Base-by-base conservation (phyloP, 441 rosid species). In the Adansonia rubrostipa region DNA sequence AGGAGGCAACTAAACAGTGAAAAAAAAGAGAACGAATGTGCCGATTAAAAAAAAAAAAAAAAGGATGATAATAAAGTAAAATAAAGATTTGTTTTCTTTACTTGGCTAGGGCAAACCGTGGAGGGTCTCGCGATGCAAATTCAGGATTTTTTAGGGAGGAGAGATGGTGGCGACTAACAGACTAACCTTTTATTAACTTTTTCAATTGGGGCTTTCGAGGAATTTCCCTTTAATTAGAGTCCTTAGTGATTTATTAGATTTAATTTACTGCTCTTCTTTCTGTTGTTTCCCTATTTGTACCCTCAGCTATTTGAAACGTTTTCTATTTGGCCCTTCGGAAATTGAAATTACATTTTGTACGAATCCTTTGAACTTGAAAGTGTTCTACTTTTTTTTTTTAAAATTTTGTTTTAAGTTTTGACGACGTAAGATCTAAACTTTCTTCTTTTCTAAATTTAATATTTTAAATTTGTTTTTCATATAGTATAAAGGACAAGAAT, bases 31-130 rank as follows among this genome's bases (percentile, higher is more conserved):
- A 42, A 3, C 15, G 51, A 24, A 66, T 11, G 50, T 9, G 51
- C 15, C 4, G 11, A 56, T 14, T 45, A 36, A 2, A 36, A 13
- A 8, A 4, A 42, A 64, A 64, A 10, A 0, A 56, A 57, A 11
- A 14, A 8, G 58, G 20, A 45, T 6, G 24, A 9, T 47, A 48
- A 63, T 17, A 64, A 63, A 47, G 15, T 24, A 75, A 19, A 50
- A 65, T 7, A 64, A 40, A 19, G 11, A 54, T 0, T 9, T 15
- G 0, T 0, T 70, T 7, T 24, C 40, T 24, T 77, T 54, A 81
- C 81, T 80, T 50, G 54, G 77, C 50, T 78, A 63, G 81, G 76
- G 84, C 57, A 17, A 81, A 45, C 56, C 75, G 69, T 17, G 47
- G 60, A 77, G 70, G 76, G 77, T 14, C 68, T 33, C 24, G 56